Percentiles rank a stretch among this genome's conserved stretches.
These are phyloP conservation scores for Ilex paraguariensis DNA, from an alignment of 305 asterid species.

Conservation along the genomic window DNA sequence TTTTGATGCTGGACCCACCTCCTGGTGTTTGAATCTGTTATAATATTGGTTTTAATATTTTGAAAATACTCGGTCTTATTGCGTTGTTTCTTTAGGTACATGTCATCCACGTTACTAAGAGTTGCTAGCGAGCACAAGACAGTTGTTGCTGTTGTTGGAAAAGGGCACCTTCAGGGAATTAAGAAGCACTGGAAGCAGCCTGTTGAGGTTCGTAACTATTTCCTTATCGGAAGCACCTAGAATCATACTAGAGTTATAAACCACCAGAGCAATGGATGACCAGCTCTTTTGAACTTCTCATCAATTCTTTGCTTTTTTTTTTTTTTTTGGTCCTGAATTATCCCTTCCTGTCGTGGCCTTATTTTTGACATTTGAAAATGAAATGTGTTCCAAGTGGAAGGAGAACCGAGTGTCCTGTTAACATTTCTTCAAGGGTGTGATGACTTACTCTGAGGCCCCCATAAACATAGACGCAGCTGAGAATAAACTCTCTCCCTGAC, in stretches of 20 bases:
- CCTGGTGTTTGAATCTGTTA: no score
- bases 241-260: not conserved
- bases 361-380: not conserved
- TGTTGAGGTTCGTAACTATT: constrained; percentile 49
- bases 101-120: constrained; percentile 68
- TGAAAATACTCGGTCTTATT: no score
- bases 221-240: not conserved
- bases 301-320: not conserved
- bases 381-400: not conserved
- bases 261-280: not conserved
- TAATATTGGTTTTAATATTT: no score
- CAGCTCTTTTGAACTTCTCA: not conserved
- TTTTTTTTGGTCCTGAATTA: not conserved
- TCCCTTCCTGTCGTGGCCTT: not conserved
- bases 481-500: no score
- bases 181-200: constrained; percentile 79
- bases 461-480: no score
- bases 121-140: constrained; percentile 72
- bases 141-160: constrained; percentile 92
- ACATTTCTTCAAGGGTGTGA: no score
- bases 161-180: constrained; percentile 85
- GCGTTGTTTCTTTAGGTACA: constrained; percentile 41
- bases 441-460: not conserved
- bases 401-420: not conserved
- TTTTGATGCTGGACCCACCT: no score